These are phyloP conservation scores for Tetradesmus obliquus DNA, from an alignment of 139 green algal species.

Conservation along the genomic window DNA sequence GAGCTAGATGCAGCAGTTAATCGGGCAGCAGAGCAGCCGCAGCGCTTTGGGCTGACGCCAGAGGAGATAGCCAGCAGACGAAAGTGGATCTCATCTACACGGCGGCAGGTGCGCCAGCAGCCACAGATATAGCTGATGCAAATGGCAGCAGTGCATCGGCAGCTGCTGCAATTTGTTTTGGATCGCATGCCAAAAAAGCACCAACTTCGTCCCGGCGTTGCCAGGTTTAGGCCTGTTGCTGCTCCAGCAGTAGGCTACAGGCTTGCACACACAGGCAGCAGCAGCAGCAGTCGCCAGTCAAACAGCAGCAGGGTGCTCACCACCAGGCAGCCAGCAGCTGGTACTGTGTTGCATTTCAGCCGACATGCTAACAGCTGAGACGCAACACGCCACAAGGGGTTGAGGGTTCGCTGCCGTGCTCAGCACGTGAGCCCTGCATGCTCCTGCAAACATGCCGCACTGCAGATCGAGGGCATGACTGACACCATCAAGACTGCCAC, in stretches of 20 bases:
- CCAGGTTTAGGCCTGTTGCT: neutral
- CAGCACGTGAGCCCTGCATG: neutral
- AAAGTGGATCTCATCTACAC: constrained; percentile 74
- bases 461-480: constrained; percentile 62
- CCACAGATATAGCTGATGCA: neutral
- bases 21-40: constrained; percentile 78
- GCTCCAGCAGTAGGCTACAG: neutral
- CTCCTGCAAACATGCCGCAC: neutral
- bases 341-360: no score
- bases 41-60: constrained; percentile 78
- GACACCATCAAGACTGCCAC: constrained; percentile 64
- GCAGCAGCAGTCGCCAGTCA: neutral
- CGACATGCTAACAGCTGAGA: no score
- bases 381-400: no score
- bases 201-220: no score
- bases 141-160: neutral
- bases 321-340: no score
- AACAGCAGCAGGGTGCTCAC: neutral
- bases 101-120: constrained; percentile 58
- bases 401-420: neutral
- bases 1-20: constrained; percentile 85
- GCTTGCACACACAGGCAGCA: neutral
- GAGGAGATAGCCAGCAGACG: constrained; percentile 76
- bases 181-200: neutral
- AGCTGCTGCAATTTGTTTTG: neutral